Percentiles rank a stretch among this genome's conserved stretches.
These are phyloP conservation scores for Cylindrotheca closterium DNA, from an alignment of 108 stramenopile genomes.

Conservation along the genomic window DNA sequence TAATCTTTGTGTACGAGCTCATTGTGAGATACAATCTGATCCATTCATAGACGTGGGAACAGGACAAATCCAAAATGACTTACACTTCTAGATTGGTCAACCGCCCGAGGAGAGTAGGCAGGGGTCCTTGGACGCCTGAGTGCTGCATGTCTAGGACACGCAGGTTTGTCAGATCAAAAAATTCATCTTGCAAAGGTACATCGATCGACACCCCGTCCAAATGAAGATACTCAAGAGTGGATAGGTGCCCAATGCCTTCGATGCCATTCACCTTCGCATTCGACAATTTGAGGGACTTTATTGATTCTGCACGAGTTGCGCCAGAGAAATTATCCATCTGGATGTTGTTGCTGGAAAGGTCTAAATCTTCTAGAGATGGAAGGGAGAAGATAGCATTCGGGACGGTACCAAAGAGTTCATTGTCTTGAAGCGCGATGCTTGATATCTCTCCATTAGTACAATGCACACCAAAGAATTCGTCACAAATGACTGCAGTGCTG, in stretches of 20 bases:
- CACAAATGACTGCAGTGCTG: slow-evolving; percentile 7
- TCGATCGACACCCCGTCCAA: slow-evolving; percentile 35
- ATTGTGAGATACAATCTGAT: neutral
- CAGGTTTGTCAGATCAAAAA: slow-evolving; percentile 37
- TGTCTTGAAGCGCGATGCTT: slow-evolving; percentile 43
- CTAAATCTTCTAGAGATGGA: slow-evolving; percentile 11
- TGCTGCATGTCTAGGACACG: slow-evolving; percentile 32
- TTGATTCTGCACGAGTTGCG: slow-evolving; percentile 26
- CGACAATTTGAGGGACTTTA: slow-evolving; percentile 57
- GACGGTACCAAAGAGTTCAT: slow-evolving; percentile 46
- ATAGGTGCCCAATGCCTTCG: slow-evolving; percentile 15
- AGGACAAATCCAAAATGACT: too few species aligned
- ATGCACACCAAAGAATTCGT: slow-evolving; percentile 20
- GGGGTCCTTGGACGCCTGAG: slow-evolving; percentile 26
- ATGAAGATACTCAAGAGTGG: slow-evolving; percentile 14
- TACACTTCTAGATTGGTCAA: slow-evolving; percentile 20
- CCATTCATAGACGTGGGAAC: too few species aligned
- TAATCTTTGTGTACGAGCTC: slow-evolving; percentile 1
- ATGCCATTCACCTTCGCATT: slow-evolving; percentile 27
- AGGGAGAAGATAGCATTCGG: slow-evolving; percentile 18
- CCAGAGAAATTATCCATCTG: slow-evolving; percentile 41
- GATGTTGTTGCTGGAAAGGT: slow-evolving; percentile 47
- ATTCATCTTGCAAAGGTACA: slow-evolving; percentile 27
- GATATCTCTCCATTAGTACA: slow-evolving; percentile 14
- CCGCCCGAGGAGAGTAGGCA: slow-evolving; percentile 21